These are phyloP conservation scores for Scedosporium minutisporum DNA, from an alignment of 2,329 filamentous ascomycete genomes.

Conservation along the genomic window DNA sequence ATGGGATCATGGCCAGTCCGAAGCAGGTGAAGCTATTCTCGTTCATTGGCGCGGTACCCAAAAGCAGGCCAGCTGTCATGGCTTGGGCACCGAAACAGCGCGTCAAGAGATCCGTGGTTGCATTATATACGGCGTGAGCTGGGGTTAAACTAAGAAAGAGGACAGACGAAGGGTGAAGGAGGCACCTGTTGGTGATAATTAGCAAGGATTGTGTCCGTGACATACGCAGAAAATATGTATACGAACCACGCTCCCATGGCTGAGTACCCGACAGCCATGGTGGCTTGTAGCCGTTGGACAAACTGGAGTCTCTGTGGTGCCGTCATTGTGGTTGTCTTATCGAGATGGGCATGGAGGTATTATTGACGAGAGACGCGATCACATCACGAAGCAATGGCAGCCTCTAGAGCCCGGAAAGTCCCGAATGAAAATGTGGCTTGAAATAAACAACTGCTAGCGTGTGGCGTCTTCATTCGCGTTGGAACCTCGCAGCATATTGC, in stretches of 20 bases:
- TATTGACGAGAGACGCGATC: too few relatives aligned
- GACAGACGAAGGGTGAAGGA: neutral
- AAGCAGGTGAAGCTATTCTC: neutral
- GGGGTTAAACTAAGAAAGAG: neutral
- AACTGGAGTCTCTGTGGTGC: neutral
- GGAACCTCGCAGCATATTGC: too few relatives aligned
- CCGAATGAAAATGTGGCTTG: too few relatives aligned
- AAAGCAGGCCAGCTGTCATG: neutral
- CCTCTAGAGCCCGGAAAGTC: too few relatives aligned
- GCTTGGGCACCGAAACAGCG: neutral
- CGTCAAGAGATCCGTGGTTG: neutral
- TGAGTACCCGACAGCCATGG: neutral
- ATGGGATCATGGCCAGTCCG: neutral
- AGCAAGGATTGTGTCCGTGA: neutral
- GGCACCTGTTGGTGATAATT: neutral
- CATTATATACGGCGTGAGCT: neutral
- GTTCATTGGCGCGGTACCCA: neutral
- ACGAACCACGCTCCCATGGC: neutral
- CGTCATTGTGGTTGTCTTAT: neutral
- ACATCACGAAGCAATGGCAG: too few relatives aligned
- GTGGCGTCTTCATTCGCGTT: too few relatives aligned
- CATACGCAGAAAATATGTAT: neutral
- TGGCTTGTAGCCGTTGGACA: neutral
- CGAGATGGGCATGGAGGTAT: too few relatives aligned
- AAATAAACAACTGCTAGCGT: too few relatives aligned